Evolutionary conservation across 495 filamentous ascomycete genomes (phyloP).

Genomic region (Xylaria venustula): DNA sequence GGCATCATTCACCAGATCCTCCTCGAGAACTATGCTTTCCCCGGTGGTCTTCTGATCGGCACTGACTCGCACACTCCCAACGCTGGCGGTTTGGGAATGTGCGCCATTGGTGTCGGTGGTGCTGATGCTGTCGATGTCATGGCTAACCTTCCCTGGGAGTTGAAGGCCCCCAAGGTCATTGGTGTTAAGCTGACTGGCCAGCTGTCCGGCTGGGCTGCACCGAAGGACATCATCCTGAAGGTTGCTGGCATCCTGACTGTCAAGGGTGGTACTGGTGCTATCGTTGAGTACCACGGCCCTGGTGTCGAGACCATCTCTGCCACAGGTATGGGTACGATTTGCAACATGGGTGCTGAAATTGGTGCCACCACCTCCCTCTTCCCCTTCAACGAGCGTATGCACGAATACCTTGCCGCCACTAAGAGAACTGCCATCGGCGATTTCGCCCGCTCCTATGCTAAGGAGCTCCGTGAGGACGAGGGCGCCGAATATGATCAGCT

Average conservation of each 20-base stretch:
- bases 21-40: constrained; percentile 98
- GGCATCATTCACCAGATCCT: constrained; percentile 99
- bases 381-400: constrained; percentile 97
- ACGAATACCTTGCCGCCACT: constrained; percentile 91
- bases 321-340: constrained; percentile 68
- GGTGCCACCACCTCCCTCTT: constrained; percentile 98
- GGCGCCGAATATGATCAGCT: constrained; percentile 96
- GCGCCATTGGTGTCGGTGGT: constrained; percentile 96
- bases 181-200: constrained; percentile 91
- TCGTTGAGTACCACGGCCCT: constrained; percentile 92
- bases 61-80: constrained; percentile 99
- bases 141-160: constrained; percentile 95
- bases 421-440: constrained; percentile 90
- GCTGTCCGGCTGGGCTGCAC: constrained; percentile 89
- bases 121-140: constrained; percentile 99
- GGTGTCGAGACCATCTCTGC: constrained; percentile 67
- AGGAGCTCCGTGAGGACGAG: constrained; percentile 85
- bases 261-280: constrained; percentile 96
- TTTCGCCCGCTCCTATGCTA: constrained; percentile 79
- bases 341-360: constrained; percentile 87
- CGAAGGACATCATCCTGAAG: constrained; percentile 98
- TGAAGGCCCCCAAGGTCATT: constrained; percentile 97
- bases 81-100: constrained; percentile 94
- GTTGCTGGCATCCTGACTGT: constrained; percentile 96
- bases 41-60: constrained; percentile 95